Conservation (phyloP, 129 eudicot species). For the Daucus carota region DH1_v3.0 NC_030381.2:1405001-1405500, state of each 20-base stretch:
- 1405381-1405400: too few relatives aligned
- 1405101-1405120: slow-evolving; percentile 37
- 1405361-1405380: too few relatives aligned
- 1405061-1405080: slow-evolving; percentile 4
- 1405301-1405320: too few relatives aligned
- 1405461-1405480: too few relatives aligned
- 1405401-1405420: too few relatives aligned
- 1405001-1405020: not conserved
- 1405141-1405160: slow-evolving; percentile 20
- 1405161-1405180: slow-evolving; percentile 1
- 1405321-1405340: not conserved
- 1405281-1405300: not conserved
- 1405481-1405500: too few relatives aligned
- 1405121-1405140: slow-evolving; percentile 35
- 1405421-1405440: too few relatives aligned
- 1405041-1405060: not conserved
- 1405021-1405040: not conserved
- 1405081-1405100: not conserved
- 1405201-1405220: slow-evolving; percentile 26
- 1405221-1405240: slow-evolving; percentile 25
- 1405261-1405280: not conserved
- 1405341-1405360: too few relatives aligned
- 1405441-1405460: too few relatives aligned
- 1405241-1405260: slow-evolving; percentile 1
- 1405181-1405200: slow-evolving; percentile 29